A percentile compares a stretch with the other conserved stretches of the same genome.
These are phyloP conservation scores for Rhododendron ovatum DNA, from an alignment of 148 eudicot species.

Conservation along the genomic window DNA sequence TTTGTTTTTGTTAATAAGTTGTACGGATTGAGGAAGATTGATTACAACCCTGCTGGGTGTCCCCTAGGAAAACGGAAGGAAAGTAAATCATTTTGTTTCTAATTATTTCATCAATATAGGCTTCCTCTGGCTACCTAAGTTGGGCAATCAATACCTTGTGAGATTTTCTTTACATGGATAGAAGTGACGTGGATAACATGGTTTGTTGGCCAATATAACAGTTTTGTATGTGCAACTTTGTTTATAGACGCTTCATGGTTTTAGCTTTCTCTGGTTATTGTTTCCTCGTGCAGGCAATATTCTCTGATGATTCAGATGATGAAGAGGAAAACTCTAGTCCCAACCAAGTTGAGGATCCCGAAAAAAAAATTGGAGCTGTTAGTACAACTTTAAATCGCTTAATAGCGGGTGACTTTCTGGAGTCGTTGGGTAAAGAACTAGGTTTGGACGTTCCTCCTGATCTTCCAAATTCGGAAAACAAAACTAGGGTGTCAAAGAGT, in stretches of 20 bases:
- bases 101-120: background rate
- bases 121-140: background rate
- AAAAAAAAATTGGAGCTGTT: conserved; percentile 77
- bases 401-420: conserved; percentile 93
- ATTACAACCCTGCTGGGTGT: background rate
- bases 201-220: background rate
- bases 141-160: background rate
- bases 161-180: background rate
- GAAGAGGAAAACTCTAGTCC: conserved; percentile 42
- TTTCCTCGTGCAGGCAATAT: conserved; percentile 67
- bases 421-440: conserved; percentile 90
- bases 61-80: background rate
- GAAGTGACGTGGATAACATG: background rate
- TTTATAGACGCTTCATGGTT: background rate
- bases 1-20: background rate
- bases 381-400: conserved; percentile 76
- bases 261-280: background rate
- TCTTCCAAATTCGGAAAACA: conserved; percentile 33
- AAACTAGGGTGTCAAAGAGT: conserved; percentile 19
- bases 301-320: conserved; percentile 85
- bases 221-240: background rate
- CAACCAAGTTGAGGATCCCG: conserved; percentile 44
- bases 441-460: conserved; percentile 94
- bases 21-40: background rate
- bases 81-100: background rate